These are phyloP conservation scores for Dysphania ambrosioides DNA, from an alignment of 148 eudicot genomes.

Conservation along the genomic window DNA sequence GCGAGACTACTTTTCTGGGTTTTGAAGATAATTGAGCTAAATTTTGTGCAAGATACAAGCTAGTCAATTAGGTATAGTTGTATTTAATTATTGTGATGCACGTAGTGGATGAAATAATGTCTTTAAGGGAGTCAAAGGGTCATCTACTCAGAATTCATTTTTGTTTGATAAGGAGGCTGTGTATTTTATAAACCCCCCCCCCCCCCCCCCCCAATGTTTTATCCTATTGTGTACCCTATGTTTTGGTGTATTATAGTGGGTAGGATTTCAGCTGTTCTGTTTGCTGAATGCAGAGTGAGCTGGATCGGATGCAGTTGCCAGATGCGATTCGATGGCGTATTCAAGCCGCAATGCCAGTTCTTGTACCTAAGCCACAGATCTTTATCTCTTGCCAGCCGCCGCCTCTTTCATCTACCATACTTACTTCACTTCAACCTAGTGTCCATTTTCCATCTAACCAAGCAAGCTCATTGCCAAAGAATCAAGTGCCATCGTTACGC, in stretches of 20 bases:
- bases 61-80: neutral
- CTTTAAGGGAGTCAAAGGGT: neutral
- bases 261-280: neutral
- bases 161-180: no score
- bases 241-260: neutral
- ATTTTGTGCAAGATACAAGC: no score
- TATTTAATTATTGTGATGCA: neutral
- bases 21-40: no score
- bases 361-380: constrained; percentile 39
- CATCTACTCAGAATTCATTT: no score
- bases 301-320: constrained; percentile 83
- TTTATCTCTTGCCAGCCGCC: constrained; percentile 69
- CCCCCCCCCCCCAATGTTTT: neutral
- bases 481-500: constrained; percentile 37
- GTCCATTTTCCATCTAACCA: constrained; percentile 37
- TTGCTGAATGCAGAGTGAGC: constrained; percentile 57
- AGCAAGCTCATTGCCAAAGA: constrained; percentile 40
- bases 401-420: constrained; percentile 45
- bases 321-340: constrained; percentile 74
- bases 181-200: no score
- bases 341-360: constrained; percentile 83
- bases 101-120: neutral
- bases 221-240: neutral
- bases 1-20: no score
- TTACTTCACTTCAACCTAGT: constrained; percentile 61